Percentiles rank a stretch among this genome's conserved stretches.
phyloP scores from a whole-genome alignment of 140 eudicot genomes.

The Flaveria floridana region DNA sequence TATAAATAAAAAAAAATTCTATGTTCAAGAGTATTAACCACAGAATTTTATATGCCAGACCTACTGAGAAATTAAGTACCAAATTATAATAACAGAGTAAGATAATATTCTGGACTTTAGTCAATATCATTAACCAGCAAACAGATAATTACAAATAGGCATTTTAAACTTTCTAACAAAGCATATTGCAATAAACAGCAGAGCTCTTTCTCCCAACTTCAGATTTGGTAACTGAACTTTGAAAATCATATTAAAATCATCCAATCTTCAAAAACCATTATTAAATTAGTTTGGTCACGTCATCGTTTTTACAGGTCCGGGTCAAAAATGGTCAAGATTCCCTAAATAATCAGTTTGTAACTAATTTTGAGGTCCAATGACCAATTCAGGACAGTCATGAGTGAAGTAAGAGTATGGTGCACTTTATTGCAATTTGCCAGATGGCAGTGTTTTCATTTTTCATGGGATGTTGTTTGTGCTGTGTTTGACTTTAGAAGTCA shows the following conservation, averaged over 20 bases:
- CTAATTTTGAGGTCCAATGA: not conserved
- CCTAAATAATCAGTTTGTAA: not conserved
- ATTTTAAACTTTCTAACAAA: not conserved
- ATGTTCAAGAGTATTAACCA: too few species aligned
- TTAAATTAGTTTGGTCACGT: not conserved
- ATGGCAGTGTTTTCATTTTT: not conserved
- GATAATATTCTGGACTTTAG: too few species aligned
- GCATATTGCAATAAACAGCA: not conserved
- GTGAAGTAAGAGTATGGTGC: not conserved
- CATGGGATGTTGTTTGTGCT: not conserved
- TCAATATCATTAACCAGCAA: too few species aligned
- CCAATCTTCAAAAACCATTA: not conserved
- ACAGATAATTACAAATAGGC: not conserved
- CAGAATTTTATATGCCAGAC: too few species aligned
- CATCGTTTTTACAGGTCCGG: not conserved
- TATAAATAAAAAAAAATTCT: too few species aligned
- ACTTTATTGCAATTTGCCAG: not conserved
- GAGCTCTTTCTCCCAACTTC: not conserved
- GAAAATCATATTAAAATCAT: not conserved
- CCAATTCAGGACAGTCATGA: not conserved
- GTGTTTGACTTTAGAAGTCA: conserved; percentile 32
- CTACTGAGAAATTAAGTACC: too few species aligned
- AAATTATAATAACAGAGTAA: too few species aligned
- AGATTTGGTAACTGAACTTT: not conserved
- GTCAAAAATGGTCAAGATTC: conserved; percentile 9